Evolutionary conservation across 2,329 filamentous ascomycete genomes (phyloP).

Genomic region (Sarocladium brachiariae): DNA sequence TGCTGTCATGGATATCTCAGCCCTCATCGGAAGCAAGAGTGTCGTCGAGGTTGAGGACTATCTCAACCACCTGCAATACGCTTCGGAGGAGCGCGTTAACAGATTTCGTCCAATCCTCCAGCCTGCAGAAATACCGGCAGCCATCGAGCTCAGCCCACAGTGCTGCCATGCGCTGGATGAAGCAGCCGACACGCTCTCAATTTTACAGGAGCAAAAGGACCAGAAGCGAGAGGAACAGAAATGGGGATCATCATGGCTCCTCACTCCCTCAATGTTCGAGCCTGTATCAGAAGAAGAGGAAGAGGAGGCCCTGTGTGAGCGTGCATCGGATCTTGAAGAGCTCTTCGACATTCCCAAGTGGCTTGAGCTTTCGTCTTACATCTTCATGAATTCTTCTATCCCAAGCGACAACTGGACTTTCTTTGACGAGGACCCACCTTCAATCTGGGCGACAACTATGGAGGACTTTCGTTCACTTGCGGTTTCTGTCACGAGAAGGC

Average conservation of each 20-base stretch:
- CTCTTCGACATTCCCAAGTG: conserved; percentile 55
- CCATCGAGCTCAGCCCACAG: conserved; percentile 61
- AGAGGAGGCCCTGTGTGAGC: conserved; percentile 34
- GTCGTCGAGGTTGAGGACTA: conserved; percentile 68
- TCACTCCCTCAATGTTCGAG: conserved; percentile 38
- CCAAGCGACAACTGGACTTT: conserved; percentile 61
- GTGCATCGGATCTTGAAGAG: not conserved
- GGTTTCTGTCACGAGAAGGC: conserved; percentile 59
- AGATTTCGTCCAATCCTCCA: conserved; percentile 26
- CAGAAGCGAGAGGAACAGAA: conserved; percentile 49
- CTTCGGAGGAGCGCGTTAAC: conserved; percentile 32
- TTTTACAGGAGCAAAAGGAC: conserved; percentile 58
- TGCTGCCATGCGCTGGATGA: conserved; percentile 61
- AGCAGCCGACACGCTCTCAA: conserved; percentile 58
- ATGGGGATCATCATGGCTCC: conserved; percentile 61
- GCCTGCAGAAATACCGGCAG: conserved; percentile 59
- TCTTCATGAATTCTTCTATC: conserved; percentile 70
- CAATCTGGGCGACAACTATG: conserved; percentile 69
- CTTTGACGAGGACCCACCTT: conserved; percentile 55
- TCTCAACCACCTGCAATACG: conserved; percentile 53
- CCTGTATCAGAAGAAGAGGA: conserved; percentile 13
- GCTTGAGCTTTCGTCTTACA: conserved; percentile 53
- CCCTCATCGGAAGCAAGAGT: conserved; percentile 62
- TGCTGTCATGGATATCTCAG: conserved; percentile 55
- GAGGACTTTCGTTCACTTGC: conserved; percentile 66